Base-by-base conservation (phyloP, 2,329 filamentous ascomycete species). In the Ascochyta koolunga region DNA sequence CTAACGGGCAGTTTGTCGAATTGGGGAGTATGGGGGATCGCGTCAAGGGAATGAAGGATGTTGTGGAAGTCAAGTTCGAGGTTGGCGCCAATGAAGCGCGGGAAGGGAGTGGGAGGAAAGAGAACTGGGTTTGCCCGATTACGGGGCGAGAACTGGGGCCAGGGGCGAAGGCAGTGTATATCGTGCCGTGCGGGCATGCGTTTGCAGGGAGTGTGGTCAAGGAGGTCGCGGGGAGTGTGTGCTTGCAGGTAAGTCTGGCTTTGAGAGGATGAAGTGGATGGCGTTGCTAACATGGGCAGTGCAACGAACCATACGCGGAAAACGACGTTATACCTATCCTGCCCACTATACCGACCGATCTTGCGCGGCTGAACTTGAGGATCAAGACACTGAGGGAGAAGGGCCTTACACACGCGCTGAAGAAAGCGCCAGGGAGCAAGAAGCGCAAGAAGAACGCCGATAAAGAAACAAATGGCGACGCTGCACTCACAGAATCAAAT, bases 161-260 rank as follows among this genome's bases (percentile, higher is more conserved):
- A 0, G 82, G 82, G 5, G 87, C 88, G 15, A 93, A 89, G 74
- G 83, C 91, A 0, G 91, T 96, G 1, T 99, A 98, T 67, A 68
- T 99, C 2, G 90, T 98, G 4, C 95, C 95, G 0, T 99, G 95
- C 68, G 96, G 95, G 0, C 96, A 99, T 79, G 93, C 91, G 0
- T 98, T 98, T 76, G 88, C 91, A 0, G 92, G 96, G 57, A 86
- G 87, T 47, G 91, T 92, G 7, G 87, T 98, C 61, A 89, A 88
- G 62, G 90, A 95, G 75, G 86, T 96, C n/a, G 80, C 81, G 21
- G 82, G 78, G 2, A 88, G 89, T 60, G 80, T 78, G 59, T 88
- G 86, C 63, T 69, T 86, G 57, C 77, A 82, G 75, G 82, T 83
- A 66, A 49, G 78, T 65, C n/a, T 19, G 15, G 13, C n/a, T 4